phyloP scores from a whole-genome alignment of 305 asterid genomes.

The Plantago coronopus region DNA sequence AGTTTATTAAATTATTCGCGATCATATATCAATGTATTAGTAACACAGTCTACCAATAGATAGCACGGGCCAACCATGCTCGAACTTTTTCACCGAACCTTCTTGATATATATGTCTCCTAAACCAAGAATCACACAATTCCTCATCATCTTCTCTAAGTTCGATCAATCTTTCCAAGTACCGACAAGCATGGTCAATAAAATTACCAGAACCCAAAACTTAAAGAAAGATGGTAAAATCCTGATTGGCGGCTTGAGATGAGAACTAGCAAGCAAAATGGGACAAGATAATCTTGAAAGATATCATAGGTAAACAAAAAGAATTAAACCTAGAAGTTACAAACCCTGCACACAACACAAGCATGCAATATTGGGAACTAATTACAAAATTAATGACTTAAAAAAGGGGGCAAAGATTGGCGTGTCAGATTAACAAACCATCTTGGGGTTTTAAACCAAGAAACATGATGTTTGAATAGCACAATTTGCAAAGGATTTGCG shows the following conservation, averaged over 20 bases:
- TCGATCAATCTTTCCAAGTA: too few relatives aligned
- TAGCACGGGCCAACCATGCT: too few relatives aligned
- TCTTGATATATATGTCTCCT: too few relatives aligned
- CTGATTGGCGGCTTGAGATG: constrained; percentile 52
- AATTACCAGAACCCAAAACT: constrained; percentile 7
- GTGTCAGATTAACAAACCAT: constrained; percentile 33
- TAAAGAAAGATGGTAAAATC: constrained; percentile 22
- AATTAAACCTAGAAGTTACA: constrained; percentile 30
- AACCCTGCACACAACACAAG: constrained; percentile 33
- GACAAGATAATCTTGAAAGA: constrained; percentile 27
- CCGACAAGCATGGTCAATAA: background rate
- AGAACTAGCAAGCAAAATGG: constrained; percentile 23
- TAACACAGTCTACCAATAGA: too few relatives aligned
- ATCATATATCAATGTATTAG: too few relatives aligned
- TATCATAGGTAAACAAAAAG: background rate
- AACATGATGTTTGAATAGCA: constrained; percentile 53
- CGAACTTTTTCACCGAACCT: too few relatives aligned
- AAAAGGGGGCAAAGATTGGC: constrained; percentile 36
- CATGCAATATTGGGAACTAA: constrained; percentile 33
- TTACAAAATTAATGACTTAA: background rate
- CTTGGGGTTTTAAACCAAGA: constrained; percentile 41
- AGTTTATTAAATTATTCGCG: too few relatives aligned
- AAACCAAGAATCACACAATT: too few relatives aligned
- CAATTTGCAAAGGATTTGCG: constrained; percentile 27
- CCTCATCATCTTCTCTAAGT: too few relatives aligned